Evolutionary conservation across 1,284 basidiomycete species (phyloP).

Genomic region (Boletellus deceptivus): DNA sequence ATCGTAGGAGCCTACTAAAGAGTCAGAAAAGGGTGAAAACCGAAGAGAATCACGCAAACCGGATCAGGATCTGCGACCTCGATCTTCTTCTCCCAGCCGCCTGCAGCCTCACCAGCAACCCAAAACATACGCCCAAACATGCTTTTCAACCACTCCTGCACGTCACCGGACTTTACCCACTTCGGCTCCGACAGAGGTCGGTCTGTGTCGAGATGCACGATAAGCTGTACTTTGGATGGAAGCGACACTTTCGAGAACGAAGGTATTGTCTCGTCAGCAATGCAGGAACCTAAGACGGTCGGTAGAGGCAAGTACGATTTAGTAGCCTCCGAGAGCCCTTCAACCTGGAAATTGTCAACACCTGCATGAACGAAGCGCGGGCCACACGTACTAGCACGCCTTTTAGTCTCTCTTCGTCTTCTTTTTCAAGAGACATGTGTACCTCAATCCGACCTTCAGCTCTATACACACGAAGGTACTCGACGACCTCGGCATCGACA

Average conservation of each 20-base stretch:
- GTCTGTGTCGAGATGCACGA: constrained; percentile 78
- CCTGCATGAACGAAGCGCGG: constrained; percentile 2
- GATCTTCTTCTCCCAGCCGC: constrained; percentile 93
- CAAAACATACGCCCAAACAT: constrained; percentile 84
- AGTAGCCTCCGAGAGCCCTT: constrained; percentile 68
- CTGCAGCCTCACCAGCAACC: constrained; percentile 66
- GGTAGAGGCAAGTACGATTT: constrained; percentile 67
- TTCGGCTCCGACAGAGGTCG: constrained; percentile 90
- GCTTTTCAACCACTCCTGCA: constrained; percentile 89
- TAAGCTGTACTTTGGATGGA: constrained; percentile 53
- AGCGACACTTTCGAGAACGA: constrained; percentile 56
- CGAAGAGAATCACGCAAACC: constrained; percentile 49
- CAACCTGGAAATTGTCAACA: constrained; percentile 51
- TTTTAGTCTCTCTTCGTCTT: constrained; percentile 57
- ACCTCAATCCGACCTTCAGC: constrained; percentile 87
- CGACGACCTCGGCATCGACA: constrained; percentile 85
- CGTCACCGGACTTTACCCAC: constrained; percentile 93
- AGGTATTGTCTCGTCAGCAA: constrained; percentile 61
- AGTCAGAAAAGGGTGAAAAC: constrained; percentile 11
- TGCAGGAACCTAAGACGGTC: constrained; percentile 42
- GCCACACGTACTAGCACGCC: constrained; percentile 66
- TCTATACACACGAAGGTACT: constrained; percentile 78
- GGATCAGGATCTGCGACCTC: constrained; percentile 92
- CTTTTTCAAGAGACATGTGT: constrained; percentile 55
- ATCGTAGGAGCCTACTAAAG: constrained; percentile 81